Evolutionary conservation across 78 protist genomes (phyloP).

Genomic region (Goniomonas avonlea): DNA sequence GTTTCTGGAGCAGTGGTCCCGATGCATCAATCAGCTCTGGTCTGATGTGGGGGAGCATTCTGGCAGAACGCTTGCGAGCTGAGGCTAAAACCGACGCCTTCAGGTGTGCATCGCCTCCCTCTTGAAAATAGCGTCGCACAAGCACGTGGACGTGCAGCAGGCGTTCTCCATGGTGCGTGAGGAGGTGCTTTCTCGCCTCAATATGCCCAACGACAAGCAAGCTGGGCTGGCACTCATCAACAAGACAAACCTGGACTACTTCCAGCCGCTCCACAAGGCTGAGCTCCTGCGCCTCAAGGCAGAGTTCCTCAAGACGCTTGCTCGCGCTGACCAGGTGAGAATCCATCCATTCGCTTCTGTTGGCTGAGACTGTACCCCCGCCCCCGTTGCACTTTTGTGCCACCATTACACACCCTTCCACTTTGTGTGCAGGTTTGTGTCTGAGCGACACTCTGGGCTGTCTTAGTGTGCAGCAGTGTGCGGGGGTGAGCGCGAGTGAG

Average conservation of each 20-base stretch:
- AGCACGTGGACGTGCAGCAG: background rate
- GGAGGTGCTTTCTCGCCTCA: constrained; percentile 19
- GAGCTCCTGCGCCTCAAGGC: constrained; percentile 33
- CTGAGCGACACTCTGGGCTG: too few relatives aligned
- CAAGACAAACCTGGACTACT: background rate
- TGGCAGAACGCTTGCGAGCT: background rate
- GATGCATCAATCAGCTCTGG: too few relatives aligned
- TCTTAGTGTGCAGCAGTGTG: too few relatives aligned
- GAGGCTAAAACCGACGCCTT: background rate
- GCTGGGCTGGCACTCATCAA: constrained; percentile 5
- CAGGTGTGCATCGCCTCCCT: background rate
- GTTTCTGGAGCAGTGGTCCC: too few relatives aligned
- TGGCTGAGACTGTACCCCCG: too few relatives aligned
- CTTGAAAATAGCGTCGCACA: background rate
- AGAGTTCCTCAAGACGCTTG: constrained; percentile 18
- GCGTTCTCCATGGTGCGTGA: constrained; percentile 28
- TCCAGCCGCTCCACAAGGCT: background rate
- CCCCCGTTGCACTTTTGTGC: too few relatives aligned
- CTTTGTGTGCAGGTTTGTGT: too few relatives aligned
- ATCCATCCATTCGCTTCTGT: too few relatives aligned
- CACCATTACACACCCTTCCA: too few relatives aligned
- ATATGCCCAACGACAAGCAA: background rate
- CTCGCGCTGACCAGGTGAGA: background rate
- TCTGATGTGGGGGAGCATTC: constrained; percentile 3
- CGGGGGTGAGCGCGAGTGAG: too few relatives aligned